Evolutionary conservation across 2,329 filamentous ascomycete species (phyloP).

Genomic region (Chaetomium olivaceum): DNA sequence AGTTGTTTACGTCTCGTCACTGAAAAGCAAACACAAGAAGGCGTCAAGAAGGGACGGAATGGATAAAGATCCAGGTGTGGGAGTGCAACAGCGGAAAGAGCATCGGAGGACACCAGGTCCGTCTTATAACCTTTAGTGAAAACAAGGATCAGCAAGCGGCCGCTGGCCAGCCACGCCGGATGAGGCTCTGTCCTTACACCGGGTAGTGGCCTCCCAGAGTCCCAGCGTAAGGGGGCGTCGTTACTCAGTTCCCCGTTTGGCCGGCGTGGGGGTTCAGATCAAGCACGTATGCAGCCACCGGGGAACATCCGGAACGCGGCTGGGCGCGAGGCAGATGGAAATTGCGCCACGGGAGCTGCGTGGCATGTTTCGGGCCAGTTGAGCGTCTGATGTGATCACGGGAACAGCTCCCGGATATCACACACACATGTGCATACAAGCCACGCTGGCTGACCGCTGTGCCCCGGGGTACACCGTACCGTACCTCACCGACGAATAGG

Average conservation of each 20-base stretch:
- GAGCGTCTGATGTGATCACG: slow-evolving; percentile 11
- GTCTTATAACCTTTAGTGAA: background rate
- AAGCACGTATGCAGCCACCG: background rate
- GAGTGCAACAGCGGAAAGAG: background rate
- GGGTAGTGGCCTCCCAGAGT: background rate
- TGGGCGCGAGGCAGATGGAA: slow-evolving; percentile 4
- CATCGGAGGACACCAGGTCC: background rate
- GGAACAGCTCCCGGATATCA: background rate
- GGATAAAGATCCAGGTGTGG: background rate
- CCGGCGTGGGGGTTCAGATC: slow-evolving; percentile 17
- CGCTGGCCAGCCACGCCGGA: background rate
- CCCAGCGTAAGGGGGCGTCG: slow-evolving; percentile 1
- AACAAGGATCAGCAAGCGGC: background rate
- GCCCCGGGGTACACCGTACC: background rate
- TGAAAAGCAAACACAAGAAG: background rate
- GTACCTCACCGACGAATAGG: slow-evolving; percentile 8
- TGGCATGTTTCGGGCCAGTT: slow-evolving; percentile 24
- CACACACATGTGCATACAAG: background rate
- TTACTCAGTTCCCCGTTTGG: slow-evolving; percentile 2
- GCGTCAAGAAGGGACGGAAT: background rate
- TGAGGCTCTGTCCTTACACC: slow-evolving; percentile 22
- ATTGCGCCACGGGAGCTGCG: slow-evolving; percentile 20
- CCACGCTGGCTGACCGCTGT: slow-evolving; percentile 3
- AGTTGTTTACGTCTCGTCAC: background rate
- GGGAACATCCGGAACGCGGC: slow-evolving; percentile 9